Evolutionary conservation across 805 yeast species (phyloP).

Genomic region (Wickerhamiella nectarea): DNA sequence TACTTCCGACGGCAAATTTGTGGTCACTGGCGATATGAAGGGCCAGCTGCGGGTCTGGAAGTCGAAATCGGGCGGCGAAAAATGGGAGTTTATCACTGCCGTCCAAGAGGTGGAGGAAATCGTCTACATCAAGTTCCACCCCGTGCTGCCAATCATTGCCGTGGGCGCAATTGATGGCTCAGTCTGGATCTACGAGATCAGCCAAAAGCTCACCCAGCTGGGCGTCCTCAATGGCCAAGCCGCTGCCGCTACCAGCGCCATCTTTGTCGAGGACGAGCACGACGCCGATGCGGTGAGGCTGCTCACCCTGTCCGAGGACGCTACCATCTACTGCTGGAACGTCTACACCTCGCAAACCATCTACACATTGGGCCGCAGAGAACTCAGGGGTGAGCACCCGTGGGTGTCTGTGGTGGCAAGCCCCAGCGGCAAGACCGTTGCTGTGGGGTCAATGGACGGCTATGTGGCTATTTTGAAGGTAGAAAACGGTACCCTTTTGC

Average conservation of each 20-base stretch:
- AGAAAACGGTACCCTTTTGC: slow-evolving; percentile 59
- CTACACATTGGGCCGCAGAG: slow-evolving; percentile 33
- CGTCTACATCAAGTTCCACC: slow-evolving; percentile 71
- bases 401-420: slow-evolving; percentile 64
- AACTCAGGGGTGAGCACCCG: slow-evolving; percentile 69
- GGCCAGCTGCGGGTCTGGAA: slow-evolving; percentile 69
- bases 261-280: slow-evolving; percentile 52
- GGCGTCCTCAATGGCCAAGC: slow-evolving; percentile 45
- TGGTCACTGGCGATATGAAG: slow-evolving; percentile 89
- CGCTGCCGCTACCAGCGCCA: slow-evolving; percentile 66
- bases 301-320: slow-evolving; percentile 73
- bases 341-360: slow-evolving; percentile 60
- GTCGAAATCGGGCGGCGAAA: slow-evolving; percentile 62
- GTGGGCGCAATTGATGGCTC: slow-evolving; percentile 89
- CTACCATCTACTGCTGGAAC: slow-evolving; percentile 79
- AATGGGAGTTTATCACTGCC: slow-evolving; percentile 58
- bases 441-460: slow-evolving; percentile 83
- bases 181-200: slow-evolving; percentile 81
- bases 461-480: slow-evolving; percentile 64
- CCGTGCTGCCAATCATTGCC: slow-evolving; percentile 63
- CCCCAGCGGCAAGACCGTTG: slow-evolving; percentile 41
- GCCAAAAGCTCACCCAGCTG: slow-evolving; percentile 26
- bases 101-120: slow-evolving; percentile 85
- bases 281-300: slow-evolving; percentile 39
- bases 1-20: slow-evolving; percentile 64